Evolutionary conservation across 805 yeast genomes (phyloP).

Genomic region (Clavispora phyllophila): DNA sequence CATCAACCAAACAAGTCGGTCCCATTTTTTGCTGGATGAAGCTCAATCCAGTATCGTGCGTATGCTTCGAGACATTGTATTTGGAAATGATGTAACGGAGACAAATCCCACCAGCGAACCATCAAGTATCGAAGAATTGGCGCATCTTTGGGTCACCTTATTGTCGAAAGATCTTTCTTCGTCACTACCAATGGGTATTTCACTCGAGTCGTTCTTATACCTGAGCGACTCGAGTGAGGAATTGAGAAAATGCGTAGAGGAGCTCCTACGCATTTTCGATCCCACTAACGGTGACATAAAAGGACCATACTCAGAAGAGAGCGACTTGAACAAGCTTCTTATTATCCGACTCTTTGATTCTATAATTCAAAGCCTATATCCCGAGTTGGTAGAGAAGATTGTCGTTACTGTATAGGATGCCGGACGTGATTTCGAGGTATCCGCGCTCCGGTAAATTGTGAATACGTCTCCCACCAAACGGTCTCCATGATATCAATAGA

Average conservation of each 20-base stretch:
- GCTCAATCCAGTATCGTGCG: constrained; percentile 12
- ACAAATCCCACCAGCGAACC: background rate
- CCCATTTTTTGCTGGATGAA: constrained; percentile 7
- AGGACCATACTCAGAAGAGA: constrained; percentile 1
- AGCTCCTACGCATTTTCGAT: constrained; percentile 14
- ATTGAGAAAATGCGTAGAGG: constrained; percentile 10
- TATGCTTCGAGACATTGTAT: constrained; percentile 10
- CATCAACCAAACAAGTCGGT: constrained; percentile 2
- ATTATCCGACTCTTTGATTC: constrained; percentile 20
- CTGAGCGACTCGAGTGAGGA: constrained; percentile 16
- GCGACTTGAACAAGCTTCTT: constrained; percentile 19
- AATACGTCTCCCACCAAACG: background rate
- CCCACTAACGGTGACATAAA: background rate
- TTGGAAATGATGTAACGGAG: constrained; percentile 3
- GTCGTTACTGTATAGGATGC: background rate
- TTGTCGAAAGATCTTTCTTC: background rate
- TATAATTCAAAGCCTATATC: constrained; percentile 18
- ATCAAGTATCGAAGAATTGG: constrained; percentile 10
- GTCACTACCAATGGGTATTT: constrained; percentile 1
- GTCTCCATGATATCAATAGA: background rate
- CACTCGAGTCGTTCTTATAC: constrained; percentile 6
- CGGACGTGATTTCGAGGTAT: background rate
- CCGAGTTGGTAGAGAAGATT: constrained; percentile 14
- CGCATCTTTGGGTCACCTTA: constrained; percentile 5
- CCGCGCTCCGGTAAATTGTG: background rate